These are phyloP conservation scores for Solanum bulbocastanum DNA, from an alignment of 257 asterid genomes.

Conservation along the genomic window DNA sequence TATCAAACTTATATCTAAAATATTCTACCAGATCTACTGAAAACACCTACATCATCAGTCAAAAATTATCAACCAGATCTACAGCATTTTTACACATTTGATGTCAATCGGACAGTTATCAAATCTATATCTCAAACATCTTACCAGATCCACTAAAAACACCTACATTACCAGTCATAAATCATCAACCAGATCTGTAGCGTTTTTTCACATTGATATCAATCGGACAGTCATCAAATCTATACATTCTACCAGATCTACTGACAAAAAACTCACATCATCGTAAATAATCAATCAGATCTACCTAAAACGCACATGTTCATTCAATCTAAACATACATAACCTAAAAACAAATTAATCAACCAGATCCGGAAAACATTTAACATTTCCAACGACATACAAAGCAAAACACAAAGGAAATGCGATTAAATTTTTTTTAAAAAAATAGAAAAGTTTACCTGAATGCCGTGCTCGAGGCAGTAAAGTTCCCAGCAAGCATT, in stretches of 20 bases:
- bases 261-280: neutral
- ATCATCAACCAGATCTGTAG: neutral
- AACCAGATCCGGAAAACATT: neutral
- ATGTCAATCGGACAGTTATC: neutral
- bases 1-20: neutral
- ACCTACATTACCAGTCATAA: neutral
- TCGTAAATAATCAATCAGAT: neutral
- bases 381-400: neutral
- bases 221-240: neutral
- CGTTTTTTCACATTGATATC: neutral
- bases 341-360: neutral
- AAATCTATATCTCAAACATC: neutral
- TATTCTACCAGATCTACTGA: neutral
- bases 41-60: neutral
- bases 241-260: neutral
- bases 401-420: neutral
- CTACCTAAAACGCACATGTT: neutral
- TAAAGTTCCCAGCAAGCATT: slow-evolving; percentile 11
- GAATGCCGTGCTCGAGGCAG: slow-evolving; percentile 13
- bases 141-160: neutral
- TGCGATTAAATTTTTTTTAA: accelerated
- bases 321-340: neutral
- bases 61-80: neutral
- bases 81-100: neutral
- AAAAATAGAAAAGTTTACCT: neutral